Evolutionary conservation across 768 basidiomycete species (phyloP).

Genomic region (Cystofilobasidium bisporidii): DNA sequence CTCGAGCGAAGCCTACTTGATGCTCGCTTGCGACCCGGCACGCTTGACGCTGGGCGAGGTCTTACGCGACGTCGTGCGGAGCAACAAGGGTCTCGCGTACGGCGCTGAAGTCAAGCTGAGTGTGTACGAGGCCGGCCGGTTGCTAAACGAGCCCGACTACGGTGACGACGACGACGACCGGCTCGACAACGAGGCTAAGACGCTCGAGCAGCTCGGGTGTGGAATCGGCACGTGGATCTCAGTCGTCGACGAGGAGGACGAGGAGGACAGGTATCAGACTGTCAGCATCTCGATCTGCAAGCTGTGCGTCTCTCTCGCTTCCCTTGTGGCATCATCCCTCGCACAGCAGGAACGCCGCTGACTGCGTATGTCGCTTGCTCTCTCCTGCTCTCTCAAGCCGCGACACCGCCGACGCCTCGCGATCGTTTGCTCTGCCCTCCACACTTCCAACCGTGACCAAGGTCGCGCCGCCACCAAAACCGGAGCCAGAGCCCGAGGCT

Average conservation of each 20-base stretch:
- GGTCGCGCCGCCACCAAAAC: neutral
- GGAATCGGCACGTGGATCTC: conserved; percentile 75
- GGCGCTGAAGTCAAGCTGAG: conserved; percentile 49
- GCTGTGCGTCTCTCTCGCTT: conserved; percentile 40
- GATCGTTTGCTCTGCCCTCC: neutral
- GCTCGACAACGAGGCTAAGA: conserved; percentile 61
- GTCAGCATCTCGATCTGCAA: conserved; percentile 59
- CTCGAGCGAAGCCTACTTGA: conserved; percentile 74
- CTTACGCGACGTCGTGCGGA: conserved; percentile 53
- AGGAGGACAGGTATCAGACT: conserved; percentile 65
- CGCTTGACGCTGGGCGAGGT: conserved; percentile 63
- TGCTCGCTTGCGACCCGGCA: conserved; percentile 62
- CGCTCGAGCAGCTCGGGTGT: conserved; percentile 70
- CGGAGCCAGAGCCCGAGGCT: neutral
- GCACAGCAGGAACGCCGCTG: no score
- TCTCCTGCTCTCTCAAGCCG: neutral
- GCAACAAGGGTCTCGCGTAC: conserved; percentile 39
- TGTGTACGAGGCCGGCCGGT: conserved; percentile 74
- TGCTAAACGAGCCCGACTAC: conserved; percentile 88
- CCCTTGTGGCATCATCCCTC: no score
- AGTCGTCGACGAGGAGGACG: conserved; percentile 84
- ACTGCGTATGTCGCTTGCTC: no score
- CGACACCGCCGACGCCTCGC: neutral
- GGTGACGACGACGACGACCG: conserved; percentile 45
- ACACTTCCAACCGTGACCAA: neutral